Evolutionary conservation across 345 rosid genomes (phyloP), one percentile per base, ranked within the genome.

Genomic region (Dipteronia dyeriana): DNA sequence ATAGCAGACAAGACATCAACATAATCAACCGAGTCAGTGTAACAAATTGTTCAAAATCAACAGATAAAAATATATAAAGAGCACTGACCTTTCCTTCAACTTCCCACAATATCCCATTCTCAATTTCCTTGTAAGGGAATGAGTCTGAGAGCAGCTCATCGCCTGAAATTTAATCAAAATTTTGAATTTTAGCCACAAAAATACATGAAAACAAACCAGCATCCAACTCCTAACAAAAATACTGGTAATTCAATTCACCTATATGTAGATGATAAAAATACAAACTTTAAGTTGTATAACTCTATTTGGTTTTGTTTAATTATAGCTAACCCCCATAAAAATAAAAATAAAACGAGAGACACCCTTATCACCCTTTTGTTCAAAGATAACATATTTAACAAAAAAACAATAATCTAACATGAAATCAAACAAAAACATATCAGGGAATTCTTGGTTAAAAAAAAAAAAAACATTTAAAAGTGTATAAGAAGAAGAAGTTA

Each of bases 121-220:
- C 80, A 75, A 92, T 81, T 84, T 96, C 99, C 90, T 85, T 96
- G 90, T 92, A 91, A 2, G 89, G 90, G 82, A 93, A 96, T 13
- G 99, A 96, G 87, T 96, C 99, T 9, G 97, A 94, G 73, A 96
- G 92, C 83, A 96, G 99, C 89, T 96, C 98, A 78, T 94, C 98
- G 78, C 91, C 97, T 92, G 84, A 64, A 61, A 38, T 1, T 57
- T 0, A 16, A 41, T 62, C 68, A 74, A 74, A 4, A 54, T 29
- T 26, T 61, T 67, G 7, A 74, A 43, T 5, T 14, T 74, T 5
- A 61, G 23, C 59, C 22, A 71, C 54, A 83, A 69, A 13, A 53
- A 53, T 53, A 59, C 45, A 29, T 39, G 34, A 79, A 81, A 9
- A 29, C 26, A n/a, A 61, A 25, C 51, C 39, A 47, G 51, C 57